These are phyloP conservation scores for Tripterygium wilfordii DNA, from an alignment of 177 flowering plant species.

Conservation along the genomic window DNA sequence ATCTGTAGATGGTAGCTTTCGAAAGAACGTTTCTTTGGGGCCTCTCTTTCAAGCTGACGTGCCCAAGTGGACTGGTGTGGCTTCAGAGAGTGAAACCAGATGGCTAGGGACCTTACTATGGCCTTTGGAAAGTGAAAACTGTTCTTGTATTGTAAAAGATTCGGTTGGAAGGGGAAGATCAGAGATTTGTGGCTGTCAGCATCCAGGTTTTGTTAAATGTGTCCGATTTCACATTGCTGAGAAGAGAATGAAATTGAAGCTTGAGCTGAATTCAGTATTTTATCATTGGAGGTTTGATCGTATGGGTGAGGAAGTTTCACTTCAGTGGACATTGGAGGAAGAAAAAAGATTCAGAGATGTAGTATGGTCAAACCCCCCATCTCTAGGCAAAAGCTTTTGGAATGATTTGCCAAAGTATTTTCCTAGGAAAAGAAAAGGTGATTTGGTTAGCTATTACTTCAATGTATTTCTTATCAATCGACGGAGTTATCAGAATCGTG, in stretches of 20 bases:
- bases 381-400: conserved; percentile 39
- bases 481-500: conserved; percentile 76
- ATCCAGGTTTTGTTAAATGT: conserved; percentile 71
- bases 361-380: conserved; percentile 26
- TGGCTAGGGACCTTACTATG: conserved; percentile 78
- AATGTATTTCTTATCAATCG: conserved; percentile 61
- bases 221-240: conserved; percentile 78
- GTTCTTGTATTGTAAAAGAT: neutral
- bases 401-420: conserved; percentile 25
- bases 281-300: conserved; percentile 56
- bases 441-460: conserved; percentile 75
- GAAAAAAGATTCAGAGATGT: conserved; percentile 60
- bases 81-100: conserved; percentile 52
- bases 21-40: conserved; percentile 43
- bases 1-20: conserved; percentile 12
- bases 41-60: conserved; percentile 64
- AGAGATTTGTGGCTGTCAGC: conserved; percentile 44
- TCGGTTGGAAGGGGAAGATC: conserved; percentile 50
- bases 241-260: conserved; percentile 54
- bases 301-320: conserved; percentile 91
- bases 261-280: conserved; percentile 55
- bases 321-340: conserved; percentile 70
- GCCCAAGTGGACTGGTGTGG: conserved; percentile 65
- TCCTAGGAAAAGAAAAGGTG: conserved; percentile 39
- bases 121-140: conserved; percentile 26